Base-by-base conservation (phyloP, 495 filamentous ascomycete species). In the Penicillium maclennaniae region DNA sequence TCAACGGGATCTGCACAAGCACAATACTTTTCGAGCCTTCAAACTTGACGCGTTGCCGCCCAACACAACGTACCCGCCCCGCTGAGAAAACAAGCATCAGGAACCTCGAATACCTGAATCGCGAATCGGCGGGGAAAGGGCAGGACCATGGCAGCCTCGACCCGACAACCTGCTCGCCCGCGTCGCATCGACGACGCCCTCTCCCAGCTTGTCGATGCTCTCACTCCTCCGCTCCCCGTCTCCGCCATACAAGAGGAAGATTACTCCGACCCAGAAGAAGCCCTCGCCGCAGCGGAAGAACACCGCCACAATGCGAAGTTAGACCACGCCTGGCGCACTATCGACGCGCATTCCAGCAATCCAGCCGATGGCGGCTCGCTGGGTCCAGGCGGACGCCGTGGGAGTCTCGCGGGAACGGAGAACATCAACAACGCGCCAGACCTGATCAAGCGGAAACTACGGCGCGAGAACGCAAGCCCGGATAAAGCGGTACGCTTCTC, bases 341-440 rank as follows among this genome's bases (percentile, higher is more conserved):
- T 76, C 55, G 61, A 71, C 57, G 43, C 68, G 60, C 59, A 69
- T 52, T 27, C 63, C 15, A 54, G 65, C 39, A 51, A 43, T 31
- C 17, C 65, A 43, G 53, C 58, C 41, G 60, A 74, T 53, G 56
- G 71, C 28, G 54, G 58, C 26, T 67, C 71, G 20, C 61, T 66
- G 36, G 9, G 64, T 55, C 23, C 55, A 7, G 54, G 50, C 8
- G 61, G 59, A 12, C 69, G 72, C 10, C 56, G 68, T 34, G 70
- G 72, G 36, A 73, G 70, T 26, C 25, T 69, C 34, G 67, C 70
- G 12, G 68, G 64, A 8, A 56, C 62, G 17, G 73, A 74, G 36
- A 76, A 91, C 65, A 84, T 95, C 42, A 92, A 96, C 68, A 90
- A 96, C 77, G 88, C 90, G 43, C 84, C 87, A 19, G 91, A 96